These are phyloP conservation scores for Tylopilus subfusipes DNA, from an alignment of 768 basidiomycete species.

Conservation along the genomic window DNA sequence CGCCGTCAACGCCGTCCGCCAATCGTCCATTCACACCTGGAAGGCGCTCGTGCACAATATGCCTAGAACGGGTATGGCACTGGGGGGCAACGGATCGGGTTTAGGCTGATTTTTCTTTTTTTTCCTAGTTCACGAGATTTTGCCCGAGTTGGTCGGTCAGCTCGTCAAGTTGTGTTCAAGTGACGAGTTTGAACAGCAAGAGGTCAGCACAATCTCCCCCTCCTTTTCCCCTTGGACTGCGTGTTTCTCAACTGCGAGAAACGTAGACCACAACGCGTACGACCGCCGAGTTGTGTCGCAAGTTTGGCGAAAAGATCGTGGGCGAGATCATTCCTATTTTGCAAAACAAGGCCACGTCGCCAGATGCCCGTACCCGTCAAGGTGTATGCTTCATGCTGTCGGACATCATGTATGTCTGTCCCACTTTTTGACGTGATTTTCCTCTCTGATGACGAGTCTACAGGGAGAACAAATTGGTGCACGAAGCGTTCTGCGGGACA, in stretches of 20 bases:
- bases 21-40: constrained; percentile 94
- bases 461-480: too few species aligned
- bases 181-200: constrained; percentile 81
- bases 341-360: constrained; percentile 60
- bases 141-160: constrained; percentile 78
- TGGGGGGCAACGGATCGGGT: too few species aligned
- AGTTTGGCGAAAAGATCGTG: constrained; percentile 90
- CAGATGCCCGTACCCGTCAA: constrained; percentile 65
- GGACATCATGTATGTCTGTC: constrained; percentile 71
- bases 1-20: constrained; percentile 81
- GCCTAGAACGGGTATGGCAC: constrained; percentile 79
- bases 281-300: constrained; percentile 83
- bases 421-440: too few species aligned
- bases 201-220: constrained; percentile 48
- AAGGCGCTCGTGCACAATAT: constrained; percentile 96
- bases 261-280: constrained; percentile 75
- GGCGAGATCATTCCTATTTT: constrained; percentile 81
- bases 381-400: constrained; percentile 87
- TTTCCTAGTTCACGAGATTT: constrained; percentile 76
- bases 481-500: too few species aligned
- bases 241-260: neutral
- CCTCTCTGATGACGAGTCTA: too few species aligned
- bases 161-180: constrained; percentile 75
- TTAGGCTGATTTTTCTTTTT: too few species aligned
- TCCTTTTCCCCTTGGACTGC: too few species aligned